These are phyloP conservation scores for Lasiodiplodia citricola DNA, from an alignment of 2,329 filamentous ascomycete genomes.

Conservation along the genomic window DNA sequence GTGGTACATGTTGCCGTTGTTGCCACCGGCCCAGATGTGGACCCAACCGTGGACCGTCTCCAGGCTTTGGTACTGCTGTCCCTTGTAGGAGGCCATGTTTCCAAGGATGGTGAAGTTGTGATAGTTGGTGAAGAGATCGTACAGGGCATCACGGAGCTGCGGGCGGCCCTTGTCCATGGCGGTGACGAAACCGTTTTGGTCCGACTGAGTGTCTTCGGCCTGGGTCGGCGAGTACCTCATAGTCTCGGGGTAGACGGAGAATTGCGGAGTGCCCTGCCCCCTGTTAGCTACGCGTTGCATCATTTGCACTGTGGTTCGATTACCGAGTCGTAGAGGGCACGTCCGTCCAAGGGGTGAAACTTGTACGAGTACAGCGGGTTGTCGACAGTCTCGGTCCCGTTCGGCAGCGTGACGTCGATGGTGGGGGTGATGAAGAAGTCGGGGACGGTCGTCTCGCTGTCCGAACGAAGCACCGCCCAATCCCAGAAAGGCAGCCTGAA, in stretches of 20 bases:
- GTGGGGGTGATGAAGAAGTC: conserved; percentile 47
- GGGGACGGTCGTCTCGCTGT: conserved; percentile 30
- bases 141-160: conserved; percentile 26
- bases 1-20: conserved; percentile 62
- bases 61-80: conserved; percentile 62
- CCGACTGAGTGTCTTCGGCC: conserved; percentile 55
- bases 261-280: not conserved
- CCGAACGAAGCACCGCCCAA: conserved; percentile 48
- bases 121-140: conserved; percentile 68
- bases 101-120: conserved; percentile 71
- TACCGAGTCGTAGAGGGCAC: conserved; percentile 65
- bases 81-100: conserved; percentile 62
- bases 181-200: conserved; percentile 50
- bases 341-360: conserved; percentile 60
- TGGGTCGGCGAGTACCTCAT: conserved; percentile 60
- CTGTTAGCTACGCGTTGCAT: not conserved
- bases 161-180: conserved; percentile 33
- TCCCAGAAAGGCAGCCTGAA: conserved; percentile 57
- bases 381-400: conserved; percentile 43
- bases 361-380: conserved; percentile 56
- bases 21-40: conserved; percentile 60
- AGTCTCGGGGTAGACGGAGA: conserved; percentile 45
- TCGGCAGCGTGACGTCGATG: conserved; percentile 51
- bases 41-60: conserved; percentile 56
- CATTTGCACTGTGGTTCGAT: conserved; percentile 36